Percentiles rank a stretch among this genome's conserved stretches.
Conservation (phyloP, 2,329 filamentous ascomycete species). For the Colletotrichum falcatum region DNA sequence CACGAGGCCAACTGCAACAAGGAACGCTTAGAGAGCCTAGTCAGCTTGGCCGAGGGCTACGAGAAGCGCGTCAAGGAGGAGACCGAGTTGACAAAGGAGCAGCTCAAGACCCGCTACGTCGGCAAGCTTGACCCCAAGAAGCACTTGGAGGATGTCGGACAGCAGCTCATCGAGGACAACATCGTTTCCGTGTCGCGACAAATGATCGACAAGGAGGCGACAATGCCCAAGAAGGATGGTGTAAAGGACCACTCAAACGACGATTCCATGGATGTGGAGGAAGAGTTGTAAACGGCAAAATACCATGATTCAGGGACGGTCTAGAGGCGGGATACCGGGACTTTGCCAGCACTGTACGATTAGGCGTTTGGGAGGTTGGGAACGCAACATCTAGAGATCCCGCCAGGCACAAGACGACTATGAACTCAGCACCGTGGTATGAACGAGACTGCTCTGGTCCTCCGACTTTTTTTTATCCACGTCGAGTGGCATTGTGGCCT, state of each 20-base stretch:
- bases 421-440: conserved; percentile 17
- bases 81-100: conserved; percentile 95
- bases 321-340: conserved; percentile 42
- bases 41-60: conserved; percentile 92
- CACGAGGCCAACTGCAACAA: conserved; percentile 87
- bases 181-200: conserved; percentile 98
- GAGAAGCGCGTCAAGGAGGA: conserved; percentile 99
- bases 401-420: conserved; percentile 37
- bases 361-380: conserved; percentile 45
- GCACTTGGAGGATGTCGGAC: conserved; percentile 95
- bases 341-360: conserved; percentile 44
- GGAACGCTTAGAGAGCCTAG: conserved; percentile 87
- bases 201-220: conserved; percentile 99
- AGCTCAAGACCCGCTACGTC: conserved; percentile 98
- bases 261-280: conserved; percentile 78
- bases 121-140: conserved; percentile 99
- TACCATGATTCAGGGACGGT: conserved; percentile 28
- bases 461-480: not conserved
- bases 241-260: conserved; percentile 65
- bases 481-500: not conserved
- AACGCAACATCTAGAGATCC: conserved; percentile 40
- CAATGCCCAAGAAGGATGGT: conserved; percentile 80
- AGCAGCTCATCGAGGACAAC: conserved; percentile 98
- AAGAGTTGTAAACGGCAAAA: conserved; percentile 55
- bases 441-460: not conserved